A percentile compares a stretch with the other conserved stretches of the same genome.
Evolutionary conservation across 768 basidiomycete species (phyloP).

Genomic region (Psilocybe tampanensis): DNA sequence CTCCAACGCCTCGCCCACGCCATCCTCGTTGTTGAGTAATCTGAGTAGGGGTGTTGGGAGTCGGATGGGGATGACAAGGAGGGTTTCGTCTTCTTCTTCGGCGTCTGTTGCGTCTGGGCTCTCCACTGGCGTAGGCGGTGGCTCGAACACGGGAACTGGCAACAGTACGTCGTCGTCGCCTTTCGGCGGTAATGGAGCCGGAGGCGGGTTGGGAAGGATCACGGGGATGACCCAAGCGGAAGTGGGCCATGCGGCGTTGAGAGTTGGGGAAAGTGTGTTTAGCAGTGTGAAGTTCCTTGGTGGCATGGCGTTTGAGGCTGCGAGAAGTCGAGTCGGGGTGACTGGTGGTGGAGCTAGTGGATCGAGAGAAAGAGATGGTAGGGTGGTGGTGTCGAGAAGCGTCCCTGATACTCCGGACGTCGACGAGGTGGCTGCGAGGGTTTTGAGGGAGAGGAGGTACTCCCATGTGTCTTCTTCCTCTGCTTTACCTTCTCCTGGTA

Average conservation of each 20-base stretch:
- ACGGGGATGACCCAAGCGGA: slow-evolving; percentile 44
- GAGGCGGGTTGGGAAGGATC: slow-evolving; percentile 14
- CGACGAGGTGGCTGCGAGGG: slow-evolving; percentile 9
- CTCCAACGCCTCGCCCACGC: not conserved
- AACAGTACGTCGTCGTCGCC: slow-evolving; percentile 20
- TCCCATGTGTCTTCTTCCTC: slow-evolving; percentile 8
- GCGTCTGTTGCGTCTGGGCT: not conserved
- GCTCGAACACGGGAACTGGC: slow-evolving; percentile 1
- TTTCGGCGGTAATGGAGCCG: slow-evolving; percentile 20
- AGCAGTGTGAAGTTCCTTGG: slow-evolving; percentile 67
- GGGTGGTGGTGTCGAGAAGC: slow-evolving; percentile 61
- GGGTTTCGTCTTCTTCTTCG: slow-evolving; percentile 24
- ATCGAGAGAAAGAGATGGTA: slow-evolving; percentile 19
- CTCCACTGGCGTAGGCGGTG: not conserved
- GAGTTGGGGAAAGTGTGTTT: slow-evolving; percentile 62
- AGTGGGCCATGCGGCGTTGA: slow-evolving; percentile 52
- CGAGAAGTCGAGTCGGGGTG: slow-evolving; percentile 32
- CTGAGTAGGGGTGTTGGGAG: not conserved
- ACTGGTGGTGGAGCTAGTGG: slow-evolving; percentile 15
- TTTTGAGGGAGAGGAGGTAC: slow-evolving; percentile 24
- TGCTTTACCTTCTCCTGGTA: not conserved
- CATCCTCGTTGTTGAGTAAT: not conserved
- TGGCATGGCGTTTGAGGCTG: slow-evolving; percentile 60
- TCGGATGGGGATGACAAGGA: not conserved
- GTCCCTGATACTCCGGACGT: slow-evolving; percentile 47